Evolutionary conservation across 1,139 yeast species (phyloP).

Genomic region (Petasospora rhodanensis): DNA sequence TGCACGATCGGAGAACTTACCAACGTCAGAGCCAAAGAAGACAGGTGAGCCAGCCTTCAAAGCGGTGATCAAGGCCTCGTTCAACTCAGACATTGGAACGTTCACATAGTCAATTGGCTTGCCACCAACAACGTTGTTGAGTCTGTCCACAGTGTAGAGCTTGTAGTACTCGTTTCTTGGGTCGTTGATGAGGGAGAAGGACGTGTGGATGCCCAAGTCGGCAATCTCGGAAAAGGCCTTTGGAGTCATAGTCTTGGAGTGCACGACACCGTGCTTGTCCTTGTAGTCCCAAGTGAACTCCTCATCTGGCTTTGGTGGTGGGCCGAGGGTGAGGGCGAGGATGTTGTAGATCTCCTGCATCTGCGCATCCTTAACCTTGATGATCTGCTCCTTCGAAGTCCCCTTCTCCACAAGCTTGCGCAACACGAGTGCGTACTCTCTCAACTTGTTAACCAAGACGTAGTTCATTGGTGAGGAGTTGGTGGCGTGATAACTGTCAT

Average conservation of each 20-base stretch:
- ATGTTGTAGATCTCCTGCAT: slow-evolving; percentile 58
- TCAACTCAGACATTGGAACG: slow-evolving; percentile 50
- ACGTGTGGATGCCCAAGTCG: slow-evolving; percentile 44
- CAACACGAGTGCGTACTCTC: slow-evolving; percentile 67
- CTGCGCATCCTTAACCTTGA: slow-evolving; percentile 43
- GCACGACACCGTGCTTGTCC: slow-evolving; percentile 61
- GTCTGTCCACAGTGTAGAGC: slow-evolving; percentile 62
- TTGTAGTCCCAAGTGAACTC: slow-evolving; percentile 65
- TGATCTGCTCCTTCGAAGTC: slow-evolving; percentile 27
- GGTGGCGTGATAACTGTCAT: slow-evolving; percentile 61
- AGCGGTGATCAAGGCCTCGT: slow-evolving; percentile 57
- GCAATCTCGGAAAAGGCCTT: slow-evolving; percentile 46
- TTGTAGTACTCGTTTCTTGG: slow-evolving; percentile 66
- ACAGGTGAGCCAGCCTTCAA: slow-evolving; percentile 68
- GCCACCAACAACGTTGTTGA: slow-evolving; percentile 67
- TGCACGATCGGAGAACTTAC: slow-evolving; percentile 48
- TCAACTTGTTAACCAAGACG: slow-evolving; percentile 57
- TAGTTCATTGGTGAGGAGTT: slow-evolving; percentile 52
- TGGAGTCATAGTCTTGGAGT: slow-evolving; percentile 53
- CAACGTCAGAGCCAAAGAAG: slow-evolving; percentile 81
- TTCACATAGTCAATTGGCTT: slow-evolving; percentile 67
- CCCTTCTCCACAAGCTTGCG: slow-evolving; percentile 34
- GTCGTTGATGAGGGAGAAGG: slow-evolving; percentile 68
- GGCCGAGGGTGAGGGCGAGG: slow-evolving; percentile 64
- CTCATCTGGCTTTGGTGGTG: slow-evolving; percentile 63